These are phyloP conservation scores for Vitis hybrid DNA, from an alignment of 177 flowering plant species.

Conservation along the genomic window DNA sequence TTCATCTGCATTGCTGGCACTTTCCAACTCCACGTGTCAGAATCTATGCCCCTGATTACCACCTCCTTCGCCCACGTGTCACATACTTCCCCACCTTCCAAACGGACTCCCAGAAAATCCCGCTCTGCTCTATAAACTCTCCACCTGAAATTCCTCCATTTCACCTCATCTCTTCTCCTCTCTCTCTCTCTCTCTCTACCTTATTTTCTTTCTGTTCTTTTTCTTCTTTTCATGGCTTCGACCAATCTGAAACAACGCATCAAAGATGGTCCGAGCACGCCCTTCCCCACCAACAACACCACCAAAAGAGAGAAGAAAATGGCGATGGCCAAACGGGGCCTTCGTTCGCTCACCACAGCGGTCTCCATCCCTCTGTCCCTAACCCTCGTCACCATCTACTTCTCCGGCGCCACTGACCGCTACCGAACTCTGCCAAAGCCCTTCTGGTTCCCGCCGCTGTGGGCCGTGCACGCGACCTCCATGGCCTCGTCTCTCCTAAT, in stretches of 20 bases:
- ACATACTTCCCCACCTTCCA: slow-evolving; percentile 5
- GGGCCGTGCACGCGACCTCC: slow-evolving; percentile 45
- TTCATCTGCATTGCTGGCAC: background rate
- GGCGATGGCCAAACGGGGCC: slow-evolving; percentile 69
- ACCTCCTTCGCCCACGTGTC: slow-evolving; percentile 36
- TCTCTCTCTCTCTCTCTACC: background rate
- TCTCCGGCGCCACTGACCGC: slow-evolving; percentile 27
- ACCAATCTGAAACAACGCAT: slow-evolving; percentile 34
- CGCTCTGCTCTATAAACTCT: slow-evolving; percentile 13
- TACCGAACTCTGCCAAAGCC: slow-evolving; percentile 26
- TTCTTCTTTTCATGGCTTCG: slow-evolving; percentile 26
- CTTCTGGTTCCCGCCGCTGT: slow-evolving; percentile 54
- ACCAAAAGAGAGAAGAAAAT: slow-evolving; percentile 25
- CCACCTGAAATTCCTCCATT: slow-evolving; percentile 17
- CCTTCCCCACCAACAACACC: slow-evolving; percentile 13
- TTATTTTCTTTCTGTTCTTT: background rate
- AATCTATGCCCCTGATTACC: slow-evolving; percentile 8
- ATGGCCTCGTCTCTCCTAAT: slow-evolving; percentile 39
- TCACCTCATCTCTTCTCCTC: background rate
- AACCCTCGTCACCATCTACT: slow-evolving; percentile 30
- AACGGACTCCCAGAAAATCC: slow-evolving; percentile 10
- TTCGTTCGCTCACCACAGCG: slow-evolving; percentile 55
- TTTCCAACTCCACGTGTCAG: slow-evolving; percentile 7
- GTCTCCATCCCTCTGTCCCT: slow-evolving; percentile 43
- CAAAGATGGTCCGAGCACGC: slow-evolving; percentile 15